Evolutionary conservation across 257 asterid genomes (phyloP).

Genomic region (Solanum gracilifrons): DNA sequence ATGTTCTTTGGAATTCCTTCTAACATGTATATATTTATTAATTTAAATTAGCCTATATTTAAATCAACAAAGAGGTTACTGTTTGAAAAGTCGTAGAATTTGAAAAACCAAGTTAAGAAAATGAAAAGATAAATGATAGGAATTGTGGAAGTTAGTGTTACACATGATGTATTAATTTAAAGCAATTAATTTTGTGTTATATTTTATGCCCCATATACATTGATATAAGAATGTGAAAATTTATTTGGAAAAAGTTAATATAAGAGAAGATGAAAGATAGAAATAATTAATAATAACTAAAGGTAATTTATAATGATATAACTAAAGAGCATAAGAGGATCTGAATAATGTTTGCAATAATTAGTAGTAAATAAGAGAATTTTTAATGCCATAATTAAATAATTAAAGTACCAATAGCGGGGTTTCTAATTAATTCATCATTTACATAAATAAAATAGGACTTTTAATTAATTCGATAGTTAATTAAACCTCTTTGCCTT

Average conservation of each 20-base stretch:
- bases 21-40: background rate
- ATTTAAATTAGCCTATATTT: background rate
- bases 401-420: background rate
- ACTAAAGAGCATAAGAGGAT: background rate
- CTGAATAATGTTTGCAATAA: background rate
- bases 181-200: background rate
- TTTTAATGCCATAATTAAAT: background rate
- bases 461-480: background rate
- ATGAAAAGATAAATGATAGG: background rate
- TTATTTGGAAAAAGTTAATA: background rate
- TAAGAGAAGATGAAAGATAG: background rate
- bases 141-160: background rate
- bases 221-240: background rate
- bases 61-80: background rate
- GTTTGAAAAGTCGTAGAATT: background rate
- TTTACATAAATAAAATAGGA: background rate
- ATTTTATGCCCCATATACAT: background rate
- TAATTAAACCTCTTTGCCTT: background rate
- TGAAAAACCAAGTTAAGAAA: background rate
- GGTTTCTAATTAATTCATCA: background rate
- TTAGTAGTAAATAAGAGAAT: background rate
- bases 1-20: background rate
- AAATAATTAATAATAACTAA: background rate
- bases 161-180: background rate
- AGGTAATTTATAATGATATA: background rate